Evolutionary conservation across 306 rosid species (phyloP), one percentile per base, ranked within the genome.

Genomic region (Dalbergia cultrata): DNA sequence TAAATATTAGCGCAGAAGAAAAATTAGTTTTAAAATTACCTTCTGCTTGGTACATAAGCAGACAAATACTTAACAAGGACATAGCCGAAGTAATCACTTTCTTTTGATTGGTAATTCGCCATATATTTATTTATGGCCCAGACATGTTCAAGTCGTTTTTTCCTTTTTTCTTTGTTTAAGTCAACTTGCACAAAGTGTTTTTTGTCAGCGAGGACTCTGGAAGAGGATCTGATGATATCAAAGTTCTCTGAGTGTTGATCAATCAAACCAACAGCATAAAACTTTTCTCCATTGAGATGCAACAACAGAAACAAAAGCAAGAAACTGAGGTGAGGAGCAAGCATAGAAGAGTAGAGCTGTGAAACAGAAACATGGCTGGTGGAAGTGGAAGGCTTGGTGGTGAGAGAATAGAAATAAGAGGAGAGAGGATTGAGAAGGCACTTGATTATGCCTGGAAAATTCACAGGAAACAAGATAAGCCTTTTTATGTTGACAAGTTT

Each of bases 391-490:
- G 31, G 31, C 31, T 26, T 26, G 31, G 31, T 26, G 31, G 31
- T 2, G 31, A 26, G 31, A 26, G 31, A 26, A 26, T 26, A 26
- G 31, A 26, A 26, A 26, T 26, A 26, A 2, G 31, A 7, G 81
- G 70, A 57, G 86, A 81, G n/a, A 6, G 60, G 6, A 66, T 92
- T 13, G 74, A 47, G 67, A 77, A 21, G 64, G 86, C 90, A 21
- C 80, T 67, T 66, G 6, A 5, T 7, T 57, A 22, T 39, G 86
- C 92, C 80, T 72, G 22, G 44, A 26, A 59, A 62, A 78, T 88
- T 75, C 91, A 84, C 74, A 70, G 11, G 34, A 66, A 44, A 31
- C 39, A 80, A 21, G 82, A 58, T 0, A 37, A 84, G 54, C 82
- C 0, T 45, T 90, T 66, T 75, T 53, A 11, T 21, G 7, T 73